Conservation (phyloP, 768 basidiomycete genomes). For the Lentinula detonsa region DNA sequence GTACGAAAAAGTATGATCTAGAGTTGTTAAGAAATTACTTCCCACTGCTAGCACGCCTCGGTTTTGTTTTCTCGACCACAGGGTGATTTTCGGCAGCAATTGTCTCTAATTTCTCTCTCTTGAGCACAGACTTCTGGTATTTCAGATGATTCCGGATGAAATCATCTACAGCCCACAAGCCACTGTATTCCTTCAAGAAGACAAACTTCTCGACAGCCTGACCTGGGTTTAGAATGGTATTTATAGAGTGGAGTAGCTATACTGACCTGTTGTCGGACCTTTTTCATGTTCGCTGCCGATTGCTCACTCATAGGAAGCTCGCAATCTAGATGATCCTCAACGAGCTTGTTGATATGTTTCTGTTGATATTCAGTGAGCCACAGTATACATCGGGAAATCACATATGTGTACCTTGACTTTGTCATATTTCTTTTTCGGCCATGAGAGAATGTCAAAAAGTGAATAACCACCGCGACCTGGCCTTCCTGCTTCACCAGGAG, state of each 20-base stretch:
- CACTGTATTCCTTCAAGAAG: not conserved
- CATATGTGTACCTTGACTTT: conserved; percentile 13
- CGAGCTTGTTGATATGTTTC: not conserved
- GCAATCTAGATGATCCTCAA: not conserved
- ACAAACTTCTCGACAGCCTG: not conserved
- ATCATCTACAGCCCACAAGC: not conserved
- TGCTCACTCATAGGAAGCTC: not conserved
- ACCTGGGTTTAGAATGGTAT: not conserved
- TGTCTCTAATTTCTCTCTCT: not conserved
- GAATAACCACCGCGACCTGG: conserved; percentile 13
- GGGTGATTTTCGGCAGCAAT: not conserved
- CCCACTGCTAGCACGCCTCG: too few relatives aligned
- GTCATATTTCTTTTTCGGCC: conserved; percentile 4
- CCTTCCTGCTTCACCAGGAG: conserved; percentile 9
- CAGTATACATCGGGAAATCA: not conserved
- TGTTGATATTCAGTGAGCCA: not conserved
- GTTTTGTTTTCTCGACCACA: not conserved
- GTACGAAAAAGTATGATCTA: too few relatives aligned
- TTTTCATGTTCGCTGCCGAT: not conserved
- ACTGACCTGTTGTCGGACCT: not conserved
- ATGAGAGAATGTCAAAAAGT: conserved; percentile 7
- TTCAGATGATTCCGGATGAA: not conserved
- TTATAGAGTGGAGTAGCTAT: too few relatives aligned
- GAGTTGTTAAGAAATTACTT: too few relatives aligned
- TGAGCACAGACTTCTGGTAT: not conserved